Evolutionary conservation across 257 asterid species (phyloP).

Genomic region (Solanum boliviense): DNA sequence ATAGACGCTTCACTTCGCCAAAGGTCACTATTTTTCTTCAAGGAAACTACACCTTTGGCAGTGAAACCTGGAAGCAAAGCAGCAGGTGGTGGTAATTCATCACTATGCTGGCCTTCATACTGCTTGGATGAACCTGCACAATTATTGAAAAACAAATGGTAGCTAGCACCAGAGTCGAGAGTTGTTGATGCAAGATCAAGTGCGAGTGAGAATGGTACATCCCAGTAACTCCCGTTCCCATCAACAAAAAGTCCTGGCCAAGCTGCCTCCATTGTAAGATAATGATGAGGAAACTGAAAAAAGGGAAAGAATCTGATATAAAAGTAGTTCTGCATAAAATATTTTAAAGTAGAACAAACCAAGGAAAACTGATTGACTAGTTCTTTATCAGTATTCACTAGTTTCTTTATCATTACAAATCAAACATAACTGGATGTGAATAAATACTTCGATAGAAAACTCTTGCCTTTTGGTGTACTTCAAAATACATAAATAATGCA

Average conservation of each 20-base stretch:
- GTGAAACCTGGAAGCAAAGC: conserved; percentile 50
- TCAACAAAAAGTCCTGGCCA: conserved; percentile 58
- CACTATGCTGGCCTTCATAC: conserved; percentile 19
- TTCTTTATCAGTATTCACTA: not conserved
- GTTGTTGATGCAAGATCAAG: conserved; percentile 58
- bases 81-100: conserved; percentile 23
- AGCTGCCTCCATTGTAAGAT: conserved; percentile 67
- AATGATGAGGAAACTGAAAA: conserved; percentile 56
- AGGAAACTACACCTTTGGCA: conserved; percentile 56
- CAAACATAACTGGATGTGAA: not conserved
- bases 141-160: conserved; percentile 55
- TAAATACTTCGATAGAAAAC: not conserved
- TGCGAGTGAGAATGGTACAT: conserved; percentile 50
- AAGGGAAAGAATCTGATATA: not conserved
- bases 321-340: not conserved
- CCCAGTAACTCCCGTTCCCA: conserved; percentile 67
- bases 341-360: not conserved
- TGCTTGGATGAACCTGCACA: conserved; percentile 43
- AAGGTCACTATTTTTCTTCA: conserved; percentile 43
- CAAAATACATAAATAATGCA: not conserved
- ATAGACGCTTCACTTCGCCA: conserved; percentile 76
- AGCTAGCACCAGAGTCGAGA: conserved; percentile 45
- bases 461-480: not conserved
- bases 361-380: not conserved
- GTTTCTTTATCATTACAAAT: not conserved